Evolutionary conservation across 345 rosid genomes (phyloP).

Genomic region (Pistacia integerrima): DNA sequence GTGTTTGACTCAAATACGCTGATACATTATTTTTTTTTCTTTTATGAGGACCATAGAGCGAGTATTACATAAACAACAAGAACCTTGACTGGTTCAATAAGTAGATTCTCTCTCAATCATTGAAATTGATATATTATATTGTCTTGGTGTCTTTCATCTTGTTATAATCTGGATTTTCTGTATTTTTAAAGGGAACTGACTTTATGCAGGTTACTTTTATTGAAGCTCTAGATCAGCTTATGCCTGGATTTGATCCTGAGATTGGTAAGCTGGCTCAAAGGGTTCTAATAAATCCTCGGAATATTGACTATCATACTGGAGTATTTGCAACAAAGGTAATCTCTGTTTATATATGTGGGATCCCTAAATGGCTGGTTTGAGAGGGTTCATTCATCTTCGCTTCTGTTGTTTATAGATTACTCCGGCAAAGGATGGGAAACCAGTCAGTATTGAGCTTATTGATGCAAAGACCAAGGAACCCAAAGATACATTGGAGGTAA

Average conservation of each 20-base stretch:
- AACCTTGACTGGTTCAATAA: not conserved
- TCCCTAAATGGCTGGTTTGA: not conserved
- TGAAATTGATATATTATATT: not conserved
- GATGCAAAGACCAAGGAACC: slow-evolving; percentile 98
- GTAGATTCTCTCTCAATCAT: not conserved
- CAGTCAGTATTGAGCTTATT: slow-evolving; percentile 89
- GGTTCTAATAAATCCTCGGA: slow-evolving; percentile 89
- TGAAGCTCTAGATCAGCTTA: slow-evolving; percentile 96
- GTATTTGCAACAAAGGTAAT: no score
- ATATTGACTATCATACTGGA: slow-evolving; percentile 69
- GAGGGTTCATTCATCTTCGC: slow-evolving; percentile 10
- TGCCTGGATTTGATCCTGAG: slow-evolving; percentile 99
- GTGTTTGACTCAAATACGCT: not conserved
- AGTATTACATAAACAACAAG: not conserved
- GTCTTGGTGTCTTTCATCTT: not conserved
- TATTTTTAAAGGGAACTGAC: slow-evolving; percentile 4
- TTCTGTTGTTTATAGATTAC: slow-evolving; percentile 58
- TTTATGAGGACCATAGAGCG: not conserved
- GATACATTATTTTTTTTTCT: not conserved
- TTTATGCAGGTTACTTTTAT: slow-evolving; percentile 82
- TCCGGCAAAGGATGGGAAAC: slow-evolving; percentile 94
- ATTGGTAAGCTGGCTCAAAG: slow-evolving; percentile 96
- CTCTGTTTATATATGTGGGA: not conserved
- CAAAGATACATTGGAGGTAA: slow-evolving; percentile 88
- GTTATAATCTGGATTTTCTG: not conserved